phyloP scores from a whole-genome alignment of 352 stramenopile species.

The Phytophthora hibernalis region DNA sequence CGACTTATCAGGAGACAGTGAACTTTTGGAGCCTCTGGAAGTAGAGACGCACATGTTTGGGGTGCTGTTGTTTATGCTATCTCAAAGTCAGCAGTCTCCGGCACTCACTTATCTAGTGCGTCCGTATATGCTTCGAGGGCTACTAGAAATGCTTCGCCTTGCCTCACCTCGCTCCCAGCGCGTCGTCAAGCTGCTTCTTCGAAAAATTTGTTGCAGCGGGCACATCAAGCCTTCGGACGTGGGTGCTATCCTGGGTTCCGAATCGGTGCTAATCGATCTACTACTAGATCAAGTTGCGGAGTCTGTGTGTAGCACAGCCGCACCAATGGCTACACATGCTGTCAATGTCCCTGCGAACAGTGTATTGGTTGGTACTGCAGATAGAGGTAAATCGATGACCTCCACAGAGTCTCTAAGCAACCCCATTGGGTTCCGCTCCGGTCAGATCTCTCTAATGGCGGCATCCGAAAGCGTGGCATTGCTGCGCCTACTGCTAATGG shows the following conservation, averaged over 20 bases:
- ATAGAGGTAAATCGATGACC: constrained; percentile 31
- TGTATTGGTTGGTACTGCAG: constrained; percentile 19
- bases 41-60: constrained; percentile 78
- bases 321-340: constrained; percentile 65
- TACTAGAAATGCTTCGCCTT: constrained; percentile 80
- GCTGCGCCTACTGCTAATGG: constrained; percentile 71
- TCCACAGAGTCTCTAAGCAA: constrained; percentile 84
- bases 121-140: constrained; percentile 67
- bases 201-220: constrained; percentile 74
- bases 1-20: constrained; percentile 41
- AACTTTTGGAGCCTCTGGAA: constrained; percentile 78
- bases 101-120: constrained; percentile 68
- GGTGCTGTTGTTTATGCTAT: constrained; percentile 83
- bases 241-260: constrained; percentile 75
- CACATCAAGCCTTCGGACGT: constrained; percentile 72
- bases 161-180: constrained; percentile 81
- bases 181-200: constrained; percentile 84
- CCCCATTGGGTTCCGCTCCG: constrained; percentile 80
- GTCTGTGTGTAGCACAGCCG: constrained; percentile 81
- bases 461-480: constrained; percentile 87
- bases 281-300: constrained; percentile 89
- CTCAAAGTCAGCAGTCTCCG: constrained; percentile 71
- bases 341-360: constrained; percentile 50
- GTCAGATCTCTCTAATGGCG: constrained; percentile 79
- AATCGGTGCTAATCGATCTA: constrained; percentile 84